Base-by-base conservation (phyloP, 306 rosid genomes). In the Vigna angularis region DNA sequence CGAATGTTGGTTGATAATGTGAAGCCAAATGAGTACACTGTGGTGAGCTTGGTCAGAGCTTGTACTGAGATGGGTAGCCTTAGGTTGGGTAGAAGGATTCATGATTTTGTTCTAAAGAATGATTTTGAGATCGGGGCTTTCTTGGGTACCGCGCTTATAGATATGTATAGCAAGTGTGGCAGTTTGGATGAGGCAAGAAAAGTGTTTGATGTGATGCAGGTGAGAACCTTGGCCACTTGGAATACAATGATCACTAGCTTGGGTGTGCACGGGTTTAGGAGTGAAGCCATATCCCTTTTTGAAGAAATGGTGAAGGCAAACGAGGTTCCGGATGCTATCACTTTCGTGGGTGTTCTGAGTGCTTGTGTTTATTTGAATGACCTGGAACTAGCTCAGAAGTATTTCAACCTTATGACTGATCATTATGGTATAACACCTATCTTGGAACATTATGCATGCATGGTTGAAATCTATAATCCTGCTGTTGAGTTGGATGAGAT, bases 91-190 rank as follows among this genome's bases (percentile, higher is more conserved):
- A 81, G 76, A 68, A 47, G 89, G 91, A 45, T 89, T 83, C 91
- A 88, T 70, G 86, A 88, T 75, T 88, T 74, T 32, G 86, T 88
- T 62, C 74, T 81, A 65, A 78, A 75, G 57, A 85, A 84, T 49
- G 87, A 85, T 28, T 82, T 91, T 73, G 77, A 87, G 69, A 17
- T 89, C 51, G 88, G 84, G 14, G 75, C 84, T 26, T 89, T 80
- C 51, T 76, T 89, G 40, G 93, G 96, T 18, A 87, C 96, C 0
- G 89, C 96, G 53, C 86, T 91, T 30, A 89, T 91, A 44, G 96
- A 91, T 77, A 91, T 82, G 89, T 91, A 89, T 65, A 91, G 93
- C 84, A 91, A 91, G 72, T 91, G 96, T 74, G 93, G 90, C 47
- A 86, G 86, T 79, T 61, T 91, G 55, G 84, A 80, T 56, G 83